phyloP scores from a whole-genome alignment of 805 yeast species.

The Spathaspora sp. region DNA sequence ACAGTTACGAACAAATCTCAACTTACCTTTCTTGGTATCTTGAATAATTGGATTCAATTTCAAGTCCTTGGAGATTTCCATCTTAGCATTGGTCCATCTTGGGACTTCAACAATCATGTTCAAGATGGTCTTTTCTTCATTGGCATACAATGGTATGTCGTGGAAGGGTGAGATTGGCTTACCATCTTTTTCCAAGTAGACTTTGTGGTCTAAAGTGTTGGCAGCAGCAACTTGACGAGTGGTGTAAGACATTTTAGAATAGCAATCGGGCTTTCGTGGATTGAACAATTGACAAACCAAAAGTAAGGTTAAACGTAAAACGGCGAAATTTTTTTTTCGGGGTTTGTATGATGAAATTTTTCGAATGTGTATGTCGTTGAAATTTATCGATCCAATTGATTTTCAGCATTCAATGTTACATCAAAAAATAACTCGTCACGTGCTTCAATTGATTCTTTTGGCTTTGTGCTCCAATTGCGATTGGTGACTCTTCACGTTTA shows the following conservation, averaged over 20 bases:
- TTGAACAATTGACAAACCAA: not conserved
- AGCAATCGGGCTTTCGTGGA: not conserved
- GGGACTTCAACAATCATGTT: constrained; percentile 94
- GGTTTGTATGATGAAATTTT: not conserved
- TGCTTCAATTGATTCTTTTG: not conserved
- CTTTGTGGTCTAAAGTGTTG: constrained; percentile 90
- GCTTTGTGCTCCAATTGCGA: not conserved
- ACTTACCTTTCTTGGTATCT: constrained; percentile 95
- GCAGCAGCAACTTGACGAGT: constrained; percentile 95
- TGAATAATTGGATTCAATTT: constrained; percentile 90
- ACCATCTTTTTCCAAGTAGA: constrained; percentile 88
- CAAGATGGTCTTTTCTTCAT: constrained; percentile 78
- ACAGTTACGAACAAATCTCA: constrained; percentile 93
- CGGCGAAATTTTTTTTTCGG: not conserved
- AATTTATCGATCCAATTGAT: not conserved
- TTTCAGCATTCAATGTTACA: not conserved
- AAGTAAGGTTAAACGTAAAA: not conserved
- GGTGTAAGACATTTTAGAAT: constrained; percentile 62
- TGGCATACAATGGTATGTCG: constrained; percentile 73
- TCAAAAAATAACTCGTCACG: not conserved
- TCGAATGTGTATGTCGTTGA: not conserved
- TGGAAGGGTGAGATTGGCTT: constrained; percentile 95
- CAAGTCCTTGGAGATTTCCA: constrained; percentile 86
- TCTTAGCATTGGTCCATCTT: constrained; percentile 97
- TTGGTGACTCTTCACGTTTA: not conserved